Base-by-base conservation (phyloP, 371 early-diverging fungal genomes). In the Mucor irregularis region DNA sequence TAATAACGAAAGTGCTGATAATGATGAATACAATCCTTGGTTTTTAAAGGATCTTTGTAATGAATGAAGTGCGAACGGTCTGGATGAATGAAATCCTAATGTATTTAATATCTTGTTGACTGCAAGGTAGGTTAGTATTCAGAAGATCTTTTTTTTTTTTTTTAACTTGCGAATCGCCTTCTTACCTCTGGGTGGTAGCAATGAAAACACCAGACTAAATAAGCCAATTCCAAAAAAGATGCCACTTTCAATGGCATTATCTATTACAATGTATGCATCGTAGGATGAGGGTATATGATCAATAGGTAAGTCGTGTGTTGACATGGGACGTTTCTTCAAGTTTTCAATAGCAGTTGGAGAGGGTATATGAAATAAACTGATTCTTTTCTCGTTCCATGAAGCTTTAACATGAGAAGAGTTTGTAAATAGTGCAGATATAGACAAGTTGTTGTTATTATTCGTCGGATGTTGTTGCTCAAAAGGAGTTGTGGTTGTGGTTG, bases 51-150 rank as follows among this genome's bases (percentile, higher is more conserved):
- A 73, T 53, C 53, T 55, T 37, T 69, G 68, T 13, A 77, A 52
- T 34, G 74, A 48, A 47, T 77, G 72, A 21, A 77, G 31, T 29
- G 78, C 74, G 62, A 77, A 77, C 0, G 78, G 78, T 8, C 78
- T 63, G 19, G 78, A 77, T 4, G 78, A 73, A 57, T 77, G 74
- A 38, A 77, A 77, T 14, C 78, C 78, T 4, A 77, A 52, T 5
- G 78, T 74, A 38, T 77, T 77, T 8, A 77, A 43, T 22, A 77
- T 56, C 33, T 63, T 73, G 56, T 71, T 74, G 14, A 74, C 78
- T 77, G 53, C 9, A 47, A n/a, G n/a, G 21, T 22, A 47, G 24
- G 16, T 42, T 16, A 39, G 8, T 22, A 44, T 17, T 39, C n/a
- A n/a, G n/a, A n/a, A n/a, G n/a, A n/a, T n/a, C n/a, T n/a, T n/a